Base-by-base conservation (phyloP, 805 yeast genomes). In the Kodamaea jinghongensis region DNA sequence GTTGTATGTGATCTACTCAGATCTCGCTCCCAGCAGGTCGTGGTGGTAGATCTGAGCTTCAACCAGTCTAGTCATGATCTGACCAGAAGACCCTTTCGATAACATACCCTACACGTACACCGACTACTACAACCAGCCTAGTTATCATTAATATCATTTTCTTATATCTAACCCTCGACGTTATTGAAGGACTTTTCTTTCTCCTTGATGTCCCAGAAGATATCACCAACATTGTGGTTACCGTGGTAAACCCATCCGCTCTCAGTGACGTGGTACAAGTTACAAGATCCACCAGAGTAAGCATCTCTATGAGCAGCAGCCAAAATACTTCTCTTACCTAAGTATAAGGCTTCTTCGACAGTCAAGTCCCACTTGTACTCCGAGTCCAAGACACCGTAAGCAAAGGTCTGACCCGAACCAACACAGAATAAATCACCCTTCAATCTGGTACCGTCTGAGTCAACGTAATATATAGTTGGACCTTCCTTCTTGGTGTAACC, bases 251-350 rank as follows among this genome's bases (percentile, higher is more conserved):
- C 76, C 99, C 99, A 93, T 36, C 99, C 99, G 38, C 78, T 61
- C 67, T 89, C 96, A 22, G 93, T 83, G 44, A 93, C 91, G 60
- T 93, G 98, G 63, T 81, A 93, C 55, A 93, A 70, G 62, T 93
- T 93, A 49, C 91, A 80, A 1, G 96, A 86, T 52, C 98, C 98
- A 74, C 99, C 99, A 43, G 96, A 88, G 66, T 73, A 93, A 4
- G 98, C 99, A 65, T 93, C 99, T 76, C 99, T 85, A 61, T 93
- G 99, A 23, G 97, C 86, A 36, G 99, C 99, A 31, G 98, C 99
- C 52, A 93, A 74, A 55, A 93, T 93, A 33, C 96, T 83, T 65
- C 99, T 81, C 67, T 90, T 90, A 51, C 99, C 99, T 49, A 93
- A 74, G 55, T 86, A 86, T 47, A 93, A 75, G 3, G 98, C 98